A percentile compares a stretch with the other conserved stretches of the same genome.
Evolutionary conservation across 129 eudicot genomes (phyloP).

Genomic region (Scalesia atractyloides): DNA sequence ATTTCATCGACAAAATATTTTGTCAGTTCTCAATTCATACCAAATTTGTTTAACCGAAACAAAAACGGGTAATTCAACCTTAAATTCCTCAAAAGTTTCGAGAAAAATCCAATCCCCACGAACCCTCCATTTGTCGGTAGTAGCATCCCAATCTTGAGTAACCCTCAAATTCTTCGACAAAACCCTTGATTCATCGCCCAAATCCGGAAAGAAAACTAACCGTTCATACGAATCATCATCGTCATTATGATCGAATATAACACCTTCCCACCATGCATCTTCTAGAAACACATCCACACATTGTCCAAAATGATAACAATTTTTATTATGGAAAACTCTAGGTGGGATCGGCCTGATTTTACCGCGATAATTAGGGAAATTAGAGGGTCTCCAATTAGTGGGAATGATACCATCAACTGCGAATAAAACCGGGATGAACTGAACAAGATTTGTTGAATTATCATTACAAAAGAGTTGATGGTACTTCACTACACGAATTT

Average conservation of each 20-base stretch:
- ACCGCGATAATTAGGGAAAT: slow-evolving; percentile 43
- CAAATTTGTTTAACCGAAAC: slow-evolving; percentile 78
- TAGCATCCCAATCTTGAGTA: slow-evolving; percentile 79
- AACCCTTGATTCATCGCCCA: slow-evolving; percentile 64
- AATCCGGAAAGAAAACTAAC: slow-evolving; percentile 77
- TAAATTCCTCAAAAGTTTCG: slow-evolving; percentile 55
- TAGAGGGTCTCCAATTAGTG: slow-evolving; percentile 4
- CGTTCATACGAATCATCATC: slow-evolving; percentile 43
- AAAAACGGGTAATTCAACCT: slow-evolving; percentile 46
- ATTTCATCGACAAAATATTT: slow-evolving; percentile 39
- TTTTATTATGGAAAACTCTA: background rate
- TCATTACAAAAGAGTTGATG: slow-evolving; percentile 49
- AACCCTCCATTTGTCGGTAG: slow-evolving; percentile 53
- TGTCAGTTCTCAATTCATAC: slow-evolving; percentile 70
- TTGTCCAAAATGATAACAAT: slow-evolving; percentile 55
- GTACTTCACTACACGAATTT: slow-evolving; percentile 48
- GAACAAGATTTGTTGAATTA: slow-evolving; percentile 35
- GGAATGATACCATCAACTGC: slow-evolving; percentile 48
- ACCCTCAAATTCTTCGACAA: slow-evolving; percentile 41
- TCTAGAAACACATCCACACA: slow-evolving; percentile 66
- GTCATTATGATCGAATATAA: slow-evolving; percentile 55
- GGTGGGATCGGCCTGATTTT: slow-evolving; percentile 69
- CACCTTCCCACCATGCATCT: slow-evolving; percentile 99
- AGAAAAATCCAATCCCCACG: slow-evolving; percentile 80
- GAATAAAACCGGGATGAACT: slow-evolving; percentile 46